Base-by-base conservation (phyloP, 1,284 basidiomycete species). In the Ustilago shanxiensis region DNA sequence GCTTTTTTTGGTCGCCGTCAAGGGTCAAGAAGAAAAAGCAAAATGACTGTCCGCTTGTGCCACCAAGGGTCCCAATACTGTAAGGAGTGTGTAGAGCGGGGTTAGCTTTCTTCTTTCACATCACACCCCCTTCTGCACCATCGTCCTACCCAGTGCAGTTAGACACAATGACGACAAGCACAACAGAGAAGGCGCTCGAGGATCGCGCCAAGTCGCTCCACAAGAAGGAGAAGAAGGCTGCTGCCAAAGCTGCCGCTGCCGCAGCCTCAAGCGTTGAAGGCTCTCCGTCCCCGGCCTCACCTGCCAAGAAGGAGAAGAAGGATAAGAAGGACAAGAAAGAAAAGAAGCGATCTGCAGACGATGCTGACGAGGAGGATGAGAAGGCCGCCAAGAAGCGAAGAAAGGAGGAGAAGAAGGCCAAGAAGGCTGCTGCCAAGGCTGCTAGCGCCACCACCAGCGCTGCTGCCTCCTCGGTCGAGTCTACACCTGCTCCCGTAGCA, bases 361-460 rank as follows among this genome's bases (percentile, higher is more conserved):
- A 50, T 44, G 54, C 37, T 49, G 73, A 60, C 20, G 64, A 66
- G 31, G 61, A 60, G 11, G 70, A 73, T 55, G 69, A 71, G 1
- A 73, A 86, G 79, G 85, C 83, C 44, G 87, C 87, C 83, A 87
- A 86, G 83, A 72, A 77, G 56, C 86, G 86, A 60, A 78, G 77
- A n/a, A 79, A 81, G 41, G 81, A 83, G 49, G 84, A 87, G 31
- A 58, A 79, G 35, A 66, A 74, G 49, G 76, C 73, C 18, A 72
- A 75, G 60, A 74, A 79, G 65, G 72, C 71, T 4, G 65, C 75
- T 41, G 65, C 71, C 57, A 76, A 76, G 44, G 70, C 60, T 14
- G 70, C 64, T n/a, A 60, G 64, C 44, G 44, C n/a, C 44, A 45
- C 44, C 22, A 26, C 47, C 24, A 49, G 24, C 24, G 24, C 24